Evolutionary conservation across 805 yeast species (phyloP), one percentile per base, ranked within the genome.

Genomic region (Candida germanica): DNA sequence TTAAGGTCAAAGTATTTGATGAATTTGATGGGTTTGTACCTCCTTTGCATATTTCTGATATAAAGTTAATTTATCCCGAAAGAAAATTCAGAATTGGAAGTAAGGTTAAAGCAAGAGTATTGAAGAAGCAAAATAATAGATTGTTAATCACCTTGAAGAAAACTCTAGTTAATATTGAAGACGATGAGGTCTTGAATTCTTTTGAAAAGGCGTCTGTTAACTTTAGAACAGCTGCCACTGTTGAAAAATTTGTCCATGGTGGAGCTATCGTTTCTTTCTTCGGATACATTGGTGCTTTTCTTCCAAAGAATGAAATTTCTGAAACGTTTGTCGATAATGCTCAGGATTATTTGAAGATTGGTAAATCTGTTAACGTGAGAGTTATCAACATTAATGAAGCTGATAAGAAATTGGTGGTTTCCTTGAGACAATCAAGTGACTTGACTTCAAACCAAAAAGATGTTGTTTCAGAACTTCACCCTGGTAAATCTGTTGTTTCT

Each of bases 211-310:
- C 69, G 3, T 49, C 51, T 10, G 53, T 61, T 18, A 78, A 77
- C 9, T 59, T 68, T 47, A 76, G 69, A 48, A 75, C 91, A 2
- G 66, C 78, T 4, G 98, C 87, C 9, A 80, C 89, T 1, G 81
- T 93, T 29, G 80, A 80, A 41, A 69, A 75, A 22, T 74, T 91
- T 48, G 76, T 77, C 32, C 79, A 81, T 39, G 69, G 73, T 39
- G 98, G 98, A 50, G 95, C 86, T 31, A 64, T 88, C 29, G 79
- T 93, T 5, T 76, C 88, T 11, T 88, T 93, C 53, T 89, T 87
- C 52, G 95, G 93, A 36, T 70, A 72, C 35, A 58, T 86, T 28
- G 76, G 71, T 46, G 98, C 88, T 0, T 89, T 78, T 56, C 66
- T 93, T 42, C 98, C 98, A 20, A 78, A 80, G 46, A 69, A 81